These are phyloP conservation scores for Ogataea paraovalis DNA, from an alignment of 805 yeast species.

Conservation along the genomic window DNA sequence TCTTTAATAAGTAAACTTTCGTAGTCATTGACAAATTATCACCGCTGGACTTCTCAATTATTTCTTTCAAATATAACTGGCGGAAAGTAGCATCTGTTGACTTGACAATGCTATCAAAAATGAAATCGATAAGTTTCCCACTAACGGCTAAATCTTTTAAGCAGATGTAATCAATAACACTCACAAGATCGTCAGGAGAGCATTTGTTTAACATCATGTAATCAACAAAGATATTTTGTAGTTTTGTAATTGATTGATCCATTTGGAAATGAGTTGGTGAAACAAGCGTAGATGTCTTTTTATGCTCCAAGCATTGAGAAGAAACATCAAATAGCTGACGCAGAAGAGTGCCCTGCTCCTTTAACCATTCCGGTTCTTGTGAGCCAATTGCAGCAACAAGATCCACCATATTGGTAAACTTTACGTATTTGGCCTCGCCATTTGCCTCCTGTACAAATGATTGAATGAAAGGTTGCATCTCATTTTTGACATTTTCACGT, in stretches of 20 bases:
- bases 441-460: slow-evolving; percentile 44
- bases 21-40: slow-evolving; percentile 45
- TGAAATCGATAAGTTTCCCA: slow-evolving; percentile 48
- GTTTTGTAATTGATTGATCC: slow-evolving; percentile 60
- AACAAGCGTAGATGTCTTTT: slow-evolving; percentile 40
- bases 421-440: slow-evolving; percentile 52
- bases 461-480: slow-evolving; percentile 45
- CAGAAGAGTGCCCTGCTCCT: slow-evolving; percentile 43
- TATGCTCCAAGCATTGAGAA: slow-evolving; percentile 40
- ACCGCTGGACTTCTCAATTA: slow-evolving; percentile 47
- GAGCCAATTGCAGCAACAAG: slow-evolving; percentile 50
- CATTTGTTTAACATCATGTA: slow-evolving; percentile 10
- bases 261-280: slow-evolving; percentile 67
- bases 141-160: slow-evolving; percentile 44
- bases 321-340: slow-evolving; percentile 40
- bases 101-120: slow-evolving; percentile 53
- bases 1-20: slow-evolving; percentile 56
- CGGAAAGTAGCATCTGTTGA: slow-evolving; percentile 44
- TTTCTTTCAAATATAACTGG: slow-evolving; percentile 46
- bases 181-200: slow-evolving; percentile 33
- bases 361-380: slow-evolving; percentile 51
- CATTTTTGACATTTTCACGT: slow-evolving; percentile 50
- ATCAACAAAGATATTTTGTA: slow-evolving; percentile 48
- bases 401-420: slow-evolving; percentile 72
- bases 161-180: slow-evolving; percentile 40